Evolutionary conservation across 164 flowering plant species (phyloP).

Genomic region (Kingdonia uniflora): DNA sequence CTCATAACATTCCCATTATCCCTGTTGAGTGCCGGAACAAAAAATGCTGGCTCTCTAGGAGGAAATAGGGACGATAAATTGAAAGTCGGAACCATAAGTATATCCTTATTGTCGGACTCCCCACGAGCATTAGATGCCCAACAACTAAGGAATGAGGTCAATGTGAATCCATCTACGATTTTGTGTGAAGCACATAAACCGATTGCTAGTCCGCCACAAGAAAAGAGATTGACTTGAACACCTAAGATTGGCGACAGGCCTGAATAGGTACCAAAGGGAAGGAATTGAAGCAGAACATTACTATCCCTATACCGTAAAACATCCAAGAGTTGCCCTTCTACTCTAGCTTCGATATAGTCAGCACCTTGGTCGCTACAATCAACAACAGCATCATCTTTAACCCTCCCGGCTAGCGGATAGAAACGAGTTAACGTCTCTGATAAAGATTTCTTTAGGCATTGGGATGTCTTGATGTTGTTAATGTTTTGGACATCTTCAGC

Average conservation of each 20-base stretch:
- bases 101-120: background rate
- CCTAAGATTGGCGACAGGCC: conserved; percentile 1
- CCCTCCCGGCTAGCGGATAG: conserved; percentile 2
- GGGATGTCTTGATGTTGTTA: background rate
- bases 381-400: background rate
- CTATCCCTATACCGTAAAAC: background rate
- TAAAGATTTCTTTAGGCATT: conserved; percentile 6
- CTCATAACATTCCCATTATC: conserved; percentile 8
- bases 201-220: conserved; percentile 25
- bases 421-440: conserved; percentile 5
- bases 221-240: conserved; percentile 19
- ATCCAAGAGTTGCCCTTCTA: background rate
- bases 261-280: background rate
- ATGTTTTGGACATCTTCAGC: background rate
- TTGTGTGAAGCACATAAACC: conserved; percentile 15
- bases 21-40: background rate
- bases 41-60: background rate
- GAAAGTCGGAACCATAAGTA: background rate
- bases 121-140: conserved; percentile 18
- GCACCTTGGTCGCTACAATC: conserved; percentile 6
- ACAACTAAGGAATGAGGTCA: conserved; percentile 10
- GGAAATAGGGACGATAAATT: conserved; percentile 6
- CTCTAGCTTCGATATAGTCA: conserved; percentile 1
- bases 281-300: background rate
- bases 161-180: conserved; percentile 11